phyloP scores from a whole-genome alignment of 1,139 yeast species.

The Blastobotrys persicus region DNA sequence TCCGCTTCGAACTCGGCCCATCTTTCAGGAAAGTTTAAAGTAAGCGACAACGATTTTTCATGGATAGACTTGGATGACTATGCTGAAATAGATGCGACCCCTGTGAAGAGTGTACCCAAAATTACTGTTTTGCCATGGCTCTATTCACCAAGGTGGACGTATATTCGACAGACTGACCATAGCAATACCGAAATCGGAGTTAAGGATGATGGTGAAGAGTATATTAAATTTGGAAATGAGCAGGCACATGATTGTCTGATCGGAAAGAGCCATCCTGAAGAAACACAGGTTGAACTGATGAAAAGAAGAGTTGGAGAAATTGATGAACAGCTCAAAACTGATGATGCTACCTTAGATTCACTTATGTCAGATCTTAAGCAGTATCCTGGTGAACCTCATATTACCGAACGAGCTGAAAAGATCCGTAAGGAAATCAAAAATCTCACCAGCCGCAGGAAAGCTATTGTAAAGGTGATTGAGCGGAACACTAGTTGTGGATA shows the following conservation, averaged over 20 bases:
- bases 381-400: conserved; percentile 28
- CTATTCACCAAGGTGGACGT: conserved; percentile 72
- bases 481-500: conserved; percentile 7
- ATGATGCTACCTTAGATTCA: conserved; percentile 39
- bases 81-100: conserved; percentile 52
- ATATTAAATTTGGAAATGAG: conserved; percentile 58
- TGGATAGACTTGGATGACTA: conserved; percentile 88
- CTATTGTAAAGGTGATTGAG: conserved; percentile 23
- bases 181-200: conserved; percentile 26
- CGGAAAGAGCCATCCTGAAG: conserved; percentile 42
- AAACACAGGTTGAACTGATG: conserved; percentile 34
- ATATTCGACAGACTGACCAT: conserved; percentile 61
- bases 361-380: conserved; percentile 29
- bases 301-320: conserved; percentile 40
- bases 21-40: conserved; percentile 36
- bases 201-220: conserved; percentile 41
- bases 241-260: conserved; percentile 66
- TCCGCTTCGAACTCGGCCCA: conserved; percentile 20
- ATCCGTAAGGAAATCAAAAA: conserved; percentile 39
- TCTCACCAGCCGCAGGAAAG: conserved; percentile 35
- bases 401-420: conserved; percentile 30
- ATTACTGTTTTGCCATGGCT: conserved; percentile 64
- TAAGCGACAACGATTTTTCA: conserved; percentile 48
- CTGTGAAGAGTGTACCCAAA: conserved; percentile 50
- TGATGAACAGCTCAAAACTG: conserved; percentile 45